These are phyloP conservation scores for Paecilomyces sp. DNA, from an alignment of 2,329 filamentous ascomycete genomes.

Conservation along the genomic window DNA sequence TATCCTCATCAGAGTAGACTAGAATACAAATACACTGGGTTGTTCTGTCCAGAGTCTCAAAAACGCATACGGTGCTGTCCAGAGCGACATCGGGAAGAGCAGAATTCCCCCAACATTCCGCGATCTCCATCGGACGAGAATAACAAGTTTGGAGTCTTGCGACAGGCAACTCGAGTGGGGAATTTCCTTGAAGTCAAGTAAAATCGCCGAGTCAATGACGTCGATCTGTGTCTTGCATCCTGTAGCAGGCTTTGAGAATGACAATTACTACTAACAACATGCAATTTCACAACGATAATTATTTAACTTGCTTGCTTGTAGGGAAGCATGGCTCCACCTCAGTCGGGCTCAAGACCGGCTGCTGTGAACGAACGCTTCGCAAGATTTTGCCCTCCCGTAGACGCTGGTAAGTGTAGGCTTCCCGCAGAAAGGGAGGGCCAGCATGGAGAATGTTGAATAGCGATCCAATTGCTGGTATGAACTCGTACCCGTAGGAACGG, in stretches of 20 bases:
- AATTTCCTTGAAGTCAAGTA: background rate
- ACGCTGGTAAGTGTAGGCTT: background rate
- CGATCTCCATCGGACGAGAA: background rate
- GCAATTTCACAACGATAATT: background rate
- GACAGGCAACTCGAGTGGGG: background rate
- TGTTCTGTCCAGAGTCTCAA: background rate
- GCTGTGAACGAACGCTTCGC: background rate
- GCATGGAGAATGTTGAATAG: background rate
- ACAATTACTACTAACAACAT: background rate
- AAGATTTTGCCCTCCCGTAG: background rate
- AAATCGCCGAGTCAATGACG: background rate
- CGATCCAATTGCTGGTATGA: background rate
- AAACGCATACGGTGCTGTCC: background rate
- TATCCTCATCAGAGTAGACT: background rate
- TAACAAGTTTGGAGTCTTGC: background rate
- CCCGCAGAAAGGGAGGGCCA: background rate
- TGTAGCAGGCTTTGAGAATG: background rate
- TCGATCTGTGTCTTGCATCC: background rate
- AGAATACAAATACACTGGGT: background rate
- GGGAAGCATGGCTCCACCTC: background rate
- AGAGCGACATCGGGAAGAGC: background rate
- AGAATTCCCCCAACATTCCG: background rate
- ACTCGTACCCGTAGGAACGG: background rate
- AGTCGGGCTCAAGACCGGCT: background rate
- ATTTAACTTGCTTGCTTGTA: background rate